Percentiles rank a stretch among this genome's conserved stretches.
phyloP scores from a whole-genome alignment of 345 rosid species.

The Eucalyptus marginata region DNA sequence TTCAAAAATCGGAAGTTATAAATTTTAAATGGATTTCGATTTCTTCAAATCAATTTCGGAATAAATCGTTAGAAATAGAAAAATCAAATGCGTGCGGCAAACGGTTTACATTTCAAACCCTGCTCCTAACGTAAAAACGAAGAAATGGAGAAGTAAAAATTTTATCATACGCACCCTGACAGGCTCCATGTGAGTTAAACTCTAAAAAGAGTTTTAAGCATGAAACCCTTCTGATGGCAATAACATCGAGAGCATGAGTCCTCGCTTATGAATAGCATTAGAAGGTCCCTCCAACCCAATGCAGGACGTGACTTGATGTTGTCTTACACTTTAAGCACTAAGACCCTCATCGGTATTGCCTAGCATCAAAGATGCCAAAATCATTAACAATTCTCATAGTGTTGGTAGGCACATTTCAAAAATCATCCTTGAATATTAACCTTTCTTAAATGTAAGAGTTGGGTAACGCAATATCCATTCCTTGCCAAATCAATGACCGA shows the following conservation, averaged over 20 bases:
- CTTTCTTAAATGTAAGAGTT: background rate
- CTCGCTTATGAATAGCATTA: background rate
- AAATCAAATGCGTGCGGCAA: no score
- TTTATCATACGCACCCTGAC: no score
- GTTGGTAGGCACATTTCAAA: background rate
- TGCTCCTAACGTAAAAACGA: no score
- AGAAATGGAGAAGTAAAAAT: no score
- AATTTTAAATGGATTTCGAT: no score
- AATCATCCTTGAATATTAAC: background rate
- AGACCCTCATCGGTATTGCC: background rate
- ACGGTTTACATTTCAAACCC: no score
- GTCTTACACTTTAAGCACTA: background rate
- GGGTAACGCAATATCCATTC: background rate
- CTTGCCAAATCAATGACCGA: background rate
- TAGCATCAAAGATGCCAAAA: background rate
- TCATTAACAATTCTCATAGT: background rate
- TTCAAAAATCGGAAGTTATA: no score
- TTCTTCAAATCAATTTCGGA: no score
- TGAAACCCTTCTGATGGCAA: background rate
- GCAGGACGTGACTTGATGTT: background rate
- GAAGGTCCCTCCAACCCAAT: no score
- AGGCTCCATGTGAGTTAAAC: background rate
- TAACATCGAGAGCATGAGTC: background rate
- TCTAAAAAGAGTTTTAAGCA: background rate
- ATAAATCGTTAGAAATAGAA: no score